Percentiles rank a stretch among this genome's conserved stretches.
Evolutionary conservation across 1,139 yeast genomes (phyloP).

Genomic region (Zygoascus meyerae): DNA sequence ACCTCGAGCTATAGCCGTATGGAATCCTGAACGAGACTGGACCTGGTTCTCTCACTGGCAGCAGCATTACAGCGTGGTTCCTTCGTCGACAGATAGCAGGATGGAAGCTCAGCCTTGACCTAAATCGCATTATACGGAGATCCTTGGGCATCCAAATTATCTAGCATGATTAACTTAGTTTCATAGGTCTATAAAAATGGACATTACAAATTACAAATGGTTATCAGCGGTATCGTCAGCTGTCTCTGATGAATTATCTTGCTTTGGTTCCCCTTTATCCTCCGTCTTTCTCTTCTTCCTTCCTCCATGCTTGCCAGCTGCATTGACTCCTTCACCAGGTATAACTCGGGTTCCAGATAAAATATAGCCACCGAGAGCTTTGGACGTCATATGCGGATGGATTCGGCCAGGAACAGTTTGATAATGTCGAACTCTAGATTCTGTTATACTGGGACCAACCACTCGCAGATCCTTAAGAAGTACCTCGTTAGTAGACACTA

Average conservation of each 20-base stretch:
- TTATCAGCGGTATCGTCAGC: neutral
- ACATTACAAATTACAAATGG: neutral
- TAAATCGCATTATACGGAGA: too few species aligned
- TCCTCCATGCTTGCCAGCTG: conserved; percentile 29
- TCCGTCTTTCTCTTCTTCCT: conserved; percentile 25
- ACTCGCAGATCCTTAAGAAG: conserved; percentile 61
- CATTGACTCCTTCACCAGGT: conserved; percentile 55
- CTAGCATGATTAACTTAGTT: neutral
- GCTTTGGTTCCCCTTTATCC: neutral
- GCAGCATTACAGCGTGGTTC: conserved; percentile 4
- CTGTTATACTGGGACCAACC: conserved; percentile 77
- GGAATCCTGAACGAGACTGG: conserved; percentile 23
- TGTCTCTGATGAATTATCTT: too few species aligned
- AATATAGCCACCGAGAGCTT: conserved; percentile 88
- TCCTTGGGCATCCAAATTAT: too few species aligned
- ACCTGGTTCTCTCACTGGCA: neutral
- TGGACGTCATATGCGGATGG: conserved; percentile 92
- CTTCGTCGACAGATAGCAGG: neutral
- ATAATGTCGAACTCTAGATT: conserved; percentile 76
- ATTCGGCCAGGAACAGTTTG: conserved; percentile 92
- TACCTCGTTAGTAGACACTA: conserved; percentile 66
- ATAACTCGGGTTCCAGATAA: conserved; percentile 74
- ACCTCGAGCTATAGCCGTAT: conserved; percentile 35
- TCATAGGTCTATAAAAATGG: neutral
- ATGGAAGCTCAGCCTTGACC: neutral